Conservation (phyloP, 176 grass and related monocot genomes). For the Stipa capillata region DNA sequence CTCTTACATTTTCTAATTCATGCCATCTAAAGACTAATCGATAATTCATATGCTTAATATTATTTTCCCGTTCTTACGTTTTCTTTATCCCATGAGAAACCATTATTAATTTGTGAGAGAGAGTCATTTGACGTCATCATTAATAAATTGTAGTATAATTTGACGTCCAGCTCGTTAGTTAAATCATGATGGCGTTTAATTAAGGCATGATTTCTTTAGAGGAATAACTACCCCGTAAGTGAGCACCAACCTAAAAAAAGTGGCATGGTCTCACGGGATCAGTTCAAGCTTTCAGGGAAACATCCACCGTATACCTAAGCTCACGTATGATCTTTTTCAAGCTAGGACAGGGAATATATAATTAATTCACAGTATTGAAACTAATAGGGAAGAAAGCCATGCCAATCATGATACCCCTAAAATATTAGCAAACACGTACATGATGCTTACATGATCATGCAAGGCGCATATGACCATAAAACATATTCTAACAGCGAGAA, state of each 20-base stretch:
- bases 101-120: background rate
- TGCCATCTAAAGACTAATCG: no score
- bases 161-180: background rate
- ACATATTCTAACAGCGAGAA: background rate
- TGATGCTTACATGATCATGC: background rate
- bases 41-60: background rate
- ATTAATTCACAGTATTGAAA: background rate
- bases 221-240: background rate
- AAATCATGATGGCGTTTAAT: background rate
- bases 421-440: background rate
- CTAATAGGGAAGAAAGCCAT: background rate
- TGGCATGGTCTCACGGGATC: no score
- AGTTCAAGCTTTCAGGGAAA: conserved; percentile 5
- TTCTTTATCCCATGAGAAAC: background rate
- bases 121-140: background rate
- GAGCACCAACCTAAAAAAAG: background rate
- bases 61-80: background rate
- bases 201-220: background rate
- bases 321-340: background rate
- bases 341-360: background rate
- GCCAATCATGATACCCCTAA: background rate
- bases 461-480: background rate
- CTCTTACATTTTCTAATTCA: no score
- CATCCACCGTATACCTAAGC: background rate
- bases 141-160: background rate